Conservation (phyloP, 78 protist species). For the Dictyostelium intermedium region DNA sequence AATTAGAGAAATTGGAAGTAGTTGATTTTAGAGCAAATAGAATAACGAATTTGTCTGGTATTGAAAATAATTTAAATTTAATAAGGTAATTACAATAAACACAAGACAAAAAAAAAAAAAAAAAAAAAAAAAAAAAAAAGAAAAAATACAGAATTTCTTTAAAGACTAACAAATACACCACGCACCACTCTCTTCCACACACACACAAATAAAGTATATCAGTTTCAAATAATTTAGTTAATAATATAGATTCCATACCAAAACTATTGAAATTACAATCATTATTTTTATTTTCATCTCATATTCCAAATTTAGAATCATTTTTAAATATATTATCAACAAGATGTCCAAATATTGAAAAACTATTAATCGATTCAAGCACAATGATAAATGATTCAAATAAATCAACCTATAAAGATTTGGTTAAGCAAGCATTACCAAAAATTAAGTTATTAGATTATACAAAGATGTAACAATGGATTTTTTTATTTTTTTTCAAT, state of each 20-base stretch:
- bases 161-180: too few species aligned
- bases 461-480: background rate
- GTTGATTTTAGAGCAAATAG: slow-evolving; percentile 60
- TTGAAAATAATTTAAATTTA: slow-evolving; percentile 21
- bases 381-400: background rate
- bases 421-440: background rate
- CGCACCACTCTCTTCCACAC: too few species aligned
- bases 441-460: background rate
- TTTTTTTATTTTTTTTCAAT: too few species aligned
- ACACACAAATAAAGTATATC: slow-evolving; percentile 31
- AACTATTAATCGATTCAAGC: background rate
- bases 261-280: slow-evolving; percentile 12
- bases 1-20: slow-evolving; percentile 29
- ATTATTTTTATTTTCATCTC: slow-evolving; percentile 56
- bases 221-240: slow-evolving; percentile 48
- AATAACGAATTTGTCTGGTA: background rate
- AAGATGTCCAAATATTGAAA: background rate
- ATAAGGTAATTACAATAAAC: background rate
- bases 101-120: background rate
- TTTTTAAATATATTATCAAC: background rate
- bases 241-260: background rate
- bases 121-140: background rate
- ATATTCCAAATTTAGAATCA: background rate
- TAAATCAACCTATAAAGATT: background rate
- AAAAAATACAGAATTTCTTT: too few species aligned